A percentile compares a stretch with the other conserved stretches of the same genome.
These are phyloP conservation scores for Amanita molliuscula DNA, from an alignment of 768 basidiomycete species.

Conservation along the genomic window DNA sequence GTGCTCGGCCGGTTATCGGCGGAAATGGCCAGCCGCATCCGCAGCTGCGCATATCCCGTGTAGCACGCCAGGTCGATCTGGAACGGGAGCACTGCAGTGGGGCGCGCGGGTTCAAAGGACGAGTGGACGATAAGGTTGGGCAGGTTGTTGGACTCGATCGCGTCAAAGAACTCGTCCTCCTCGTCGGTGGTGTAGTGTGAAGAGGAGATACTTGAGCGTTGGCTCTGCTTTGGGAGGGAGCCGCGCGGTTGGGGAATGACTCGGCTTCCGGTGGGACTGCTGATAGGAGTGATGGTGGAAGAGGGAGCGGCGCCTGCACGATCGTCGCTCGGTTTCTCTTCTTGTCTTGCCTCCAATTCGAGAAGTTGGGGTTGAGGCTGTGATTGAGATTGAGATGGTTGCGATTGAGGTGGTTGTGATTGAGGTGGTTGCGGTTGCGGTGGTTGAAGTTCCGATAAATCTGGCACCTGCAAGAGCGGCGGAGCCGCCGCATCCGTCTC, in stretches of 20 bases:
- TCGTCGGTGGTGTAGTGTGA: constrained; percentile 53
- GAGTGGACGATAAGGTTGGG: constrained; percentile 68
- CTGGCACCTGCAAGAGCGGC: not conserved
- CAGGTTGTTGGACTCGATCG: constrained; percentile 75
- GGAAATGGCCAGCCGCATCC: constrained; percentile 48
- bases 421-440: too few relatives aligned
- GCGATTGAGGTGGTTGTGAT: not conserved
- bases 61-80: constrained; percentile 32
- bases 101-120: constrained; percentile 37
- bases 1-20: constrained; percentile 77
- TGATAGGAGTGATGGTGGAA: not conserved
- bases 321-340: not conserved
- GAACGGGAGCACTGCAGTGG: constrained; percentile 11
- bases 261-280: not conserved
- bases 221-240: not conserved
- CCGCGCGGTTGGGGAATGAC: not conserved
- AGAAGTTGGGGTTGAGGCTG: not conserved
- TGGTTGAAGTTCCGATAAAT: too few relatives aligned
- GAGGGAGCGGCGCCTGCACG: not conserved
- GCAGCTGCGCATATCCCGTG: constrained; percentile 55
- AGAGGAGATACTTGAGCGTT: not conserved
- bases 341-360: not conserved
- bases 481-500: not conserved
- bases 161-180: constrained; percentile 97
- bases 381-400: not conserved